A percentile compares a stretch with the other conserved stretches of the same genome.
These are phyloP conservation scores for Neonectria hederae DNA, from an alignment of 2,329 filamentous ascomycete genomes.

Conservation along the genomic window DNA sequence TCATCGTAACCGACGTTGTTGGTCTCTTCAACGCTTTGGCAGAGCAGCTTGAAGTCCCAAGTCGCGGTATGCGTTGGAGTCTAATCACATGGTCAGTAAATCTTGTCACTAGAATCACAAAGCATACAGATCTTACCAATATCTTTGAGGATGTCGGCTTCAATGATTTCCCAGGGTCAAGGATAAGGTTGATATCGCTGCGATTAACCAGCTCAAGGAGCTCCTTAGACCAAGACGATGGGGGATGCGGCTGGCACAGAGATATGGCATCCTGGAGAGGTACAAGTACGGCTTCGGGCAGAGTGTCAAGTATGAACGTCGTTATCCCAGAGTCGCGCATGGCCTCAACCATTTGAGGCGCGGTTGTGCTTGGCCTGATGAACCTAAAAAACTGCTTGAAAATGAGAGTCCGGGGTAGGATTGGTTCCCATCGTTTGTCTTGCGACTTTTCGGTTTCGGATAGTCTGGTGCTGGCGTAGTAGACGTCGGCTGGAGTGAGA, in stretches of 20 bases:
- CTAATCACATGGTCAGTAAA: conserved; percentile 49
- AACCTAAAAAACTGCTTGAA: conserved; percentile 74
- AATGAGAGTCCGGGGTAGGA: conserved; percentile 74
- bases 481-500: conserved; percentile 57
- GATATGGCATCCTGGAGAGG: conserved; percentile 85
- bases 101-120: background rate
- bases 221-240: conserved; percentile 76
- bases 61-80: conserved; percentile 71
- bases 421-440: conserved; percentile 54
- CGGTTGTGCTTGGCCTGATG: conserved; percentile 60
- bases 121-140: conserved; percentile 48
- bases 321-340: conserved; percentile 77
- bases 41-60: conserved; percentile 83
- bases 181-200: conserved; percentile 78
- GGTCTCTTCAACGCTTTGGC: conserved; percentile 70
- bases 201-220: conserved; percentile 81
- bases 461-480: conserved; percentile 51
- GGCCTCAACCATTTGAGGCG: conserved; percentile 74
- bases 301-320: conserved; percentile 74
- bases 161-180: conserved; percentile 54
- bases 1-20: conserved; percentile 74
- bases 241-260: conserved; percentile 84
- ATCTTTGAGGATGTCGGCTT: conserved; percentile 50
- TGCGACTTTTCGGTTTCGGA: conserved; percentile 48
- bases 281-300: conserved; percentile 85